Base-by-base conservation (phyloP, 2,329 filamentous ascomycete species). In the Apiospora malaysiana region DNA sequence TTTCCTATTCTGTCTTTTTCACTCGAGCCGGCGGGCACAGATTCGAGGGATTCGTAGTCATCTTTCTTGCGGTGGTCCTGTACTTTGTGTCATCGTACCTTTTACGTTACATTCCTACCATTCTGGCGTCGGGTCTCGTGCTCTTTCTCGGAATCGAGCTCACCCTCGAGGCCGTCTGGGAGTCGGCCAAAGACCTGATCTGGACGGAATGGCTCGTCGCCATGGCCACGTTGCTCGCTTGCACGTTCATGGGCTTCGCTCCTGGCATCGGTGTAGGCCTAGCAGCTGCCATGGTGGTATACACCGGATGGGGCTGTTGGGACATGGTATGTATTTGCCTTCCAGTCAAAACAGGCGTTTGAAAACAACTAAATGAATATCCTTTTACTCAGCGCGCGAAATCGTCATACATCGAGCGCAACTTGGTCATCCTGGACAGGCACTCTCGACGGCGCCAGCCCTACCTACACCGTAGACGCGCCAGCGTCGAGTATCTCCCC, bases 111-210 rank as follows among this genome's bases (percentile, higher is more conserved):
- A 40, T 66, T 40, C 59, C 59, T n/a, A 66, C 32, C 2, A 66
- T 66, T 40, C 59, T 66, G 59, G 59, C 59, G 1, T 32, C 59
- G 59, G 32, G 32, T 12, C 25, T 66, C 9, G 59, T 66, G 5
- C 32, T 66, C 2, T 66, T 66, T 37, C 59, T 66, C 59, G 59
- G 59, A 12, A 32, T 66, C 12, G 59, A 66, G 9, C 59, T 66
- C 59, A 66, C 32, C 2, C 12, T 40, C 4, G 59, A 66, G 12
- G 59, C 59, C 12, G 25, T 37, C 5, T 66, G 25, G 59, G 32
- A 16, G 25, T 66, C 59, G 2, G 4, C 32, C 9, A 37, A 32
- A 9, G 59, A 66, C 10, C n/a, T 66, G 8, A 32, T 66, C 25
- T 40, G 25, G 59, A 9, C 32, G 2, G 59, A 66, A n/a, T 66